Conservation (phyloP, 495 filamentous ascomycete species). For the Zalerion maritima region DNA sequence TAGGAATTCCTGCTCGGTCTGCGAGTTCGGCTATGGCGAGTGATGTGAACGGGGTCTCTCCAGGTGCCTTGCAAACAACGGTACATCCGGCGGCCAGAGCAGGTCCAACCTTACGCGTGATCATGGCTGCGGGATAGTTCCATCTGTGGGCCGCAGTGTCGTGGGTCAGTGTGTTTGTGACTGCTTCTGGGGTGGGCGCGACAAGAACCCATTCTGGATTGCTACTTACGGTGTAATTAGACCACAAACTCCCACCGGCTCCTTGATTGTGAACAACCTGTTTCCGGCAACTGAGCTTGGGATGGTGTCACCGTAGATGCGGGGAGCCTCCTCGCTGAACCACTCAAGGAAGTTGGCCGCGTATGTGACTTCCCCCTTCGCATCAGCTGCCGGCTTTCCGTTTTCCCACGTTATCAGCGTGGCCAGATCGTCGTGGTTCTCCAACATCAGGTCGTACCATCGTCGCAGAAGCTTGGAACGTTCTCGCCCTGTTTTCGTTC, state of each 20-base stretch:
- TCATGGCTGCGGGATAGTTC: slow-evolving; percentile 94
- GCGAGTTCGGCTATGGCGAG: slow-evolving; percentile 73
- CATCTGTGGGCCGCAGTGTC: slow-evolving; percentile 25
- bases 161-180: slow-evolving; percentile 1
- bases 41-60: slow-evolving; percentile 74
- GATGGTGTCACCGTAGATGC: slow-evolving; percentile 65
- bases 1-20: slow-evolving; percentile 68
- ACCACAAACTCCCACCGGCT: slow-evolving; percentile 87
- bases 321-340: slow-evolving; percentile 65
- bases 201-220: neutral
- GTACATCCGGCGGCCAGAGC: slow-evolving; percentile 65
- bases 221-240: slow-evolving; percentile 60
- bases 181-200: neutral
- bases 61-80: slow-evolving; percentile 69
- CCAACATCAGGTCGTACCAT: slow-evolving; percentile 83
- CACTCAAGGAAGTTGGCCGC: slow-evolving; percentile 70
- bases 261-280: slow-evolving; percentile 62
- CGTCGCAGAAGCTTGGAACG: slow-evolving; percentile 68
- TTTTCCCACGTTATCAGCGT: slow-evolving; percentile 81
- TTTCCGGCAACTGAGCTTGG: slow-evolving; percentile 52
- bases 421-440: slow-evolving; percentile 77
- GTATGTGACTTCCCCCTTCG: slow-evolving; percentile 58
- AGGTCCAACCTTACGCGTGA: slow-evolving; percentile 75
- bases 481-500: slow-evolving; percentile 60
- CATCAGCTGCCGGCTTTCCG: slow-evolving; percentile 59